A percentile compares a stretch with the other conserved stretches of the same genome.
Evolutionary conservation across 257 asterid species (phyloP).

Genomic region (Solanum gracilifrons): DNA sequence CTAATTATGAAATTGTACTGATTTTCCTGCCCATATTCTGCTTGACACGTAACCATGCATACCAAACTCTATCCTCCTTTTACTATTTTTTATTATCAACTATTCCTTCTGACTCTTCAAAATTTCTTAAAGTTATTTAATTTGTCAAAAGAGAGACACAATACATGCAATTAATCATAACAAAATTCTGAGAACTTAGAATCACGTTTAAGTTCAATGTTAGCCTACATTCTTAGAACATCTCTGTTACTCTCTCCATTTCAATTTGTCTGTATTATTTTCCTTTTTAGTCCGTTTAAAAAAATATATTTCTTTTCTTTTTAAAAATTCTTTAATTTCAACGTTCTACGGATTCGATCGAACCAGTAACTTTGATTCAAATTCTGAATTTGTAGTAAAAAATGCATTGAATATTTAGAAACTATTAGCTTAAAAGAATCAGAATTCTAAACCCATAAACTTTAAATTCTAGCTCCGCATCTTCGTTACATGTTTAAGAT

Average conservation of each 20-base stretch:
- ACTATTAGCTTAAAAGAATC: background rate
- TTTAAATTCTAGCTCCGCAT: background rate
- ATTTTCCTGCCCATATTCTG: background rate
- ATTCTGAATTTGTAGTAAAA: no score
- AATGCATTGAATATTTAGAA: background rate
- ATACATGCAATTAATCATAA: background rate
- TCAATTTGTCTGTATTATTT: background rate
- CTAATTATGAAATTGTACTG: background rate
- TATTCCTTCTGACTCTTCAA: background rate
- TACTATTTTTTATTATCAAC: background rate
- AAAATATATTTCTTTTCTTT: no score
- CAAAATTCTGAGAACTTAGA: background rate
- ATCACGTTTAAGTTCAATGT: background rate
- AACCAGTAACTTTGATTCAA: no score
- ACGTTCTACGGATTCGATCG: no score
- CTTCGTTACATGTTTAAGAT: background rate
- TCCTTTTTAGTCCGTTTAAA: rapidly evolving
- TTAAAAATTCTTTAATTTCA: no score
- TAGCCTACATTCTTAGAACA: background rate
- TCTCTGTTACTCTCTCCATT: background rate
- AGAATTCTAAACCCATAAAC: no score
- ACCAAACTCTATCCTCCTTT: background rate
- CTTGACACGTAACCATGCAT: background rate
- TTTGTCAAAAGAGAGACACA: background rate
- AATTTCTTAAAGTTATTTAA: background rate